These are phyloP conservation scores for Pistacia vera DNA, from an alignment of 345 rosid species.

Conservation along the genomic window DNA sequence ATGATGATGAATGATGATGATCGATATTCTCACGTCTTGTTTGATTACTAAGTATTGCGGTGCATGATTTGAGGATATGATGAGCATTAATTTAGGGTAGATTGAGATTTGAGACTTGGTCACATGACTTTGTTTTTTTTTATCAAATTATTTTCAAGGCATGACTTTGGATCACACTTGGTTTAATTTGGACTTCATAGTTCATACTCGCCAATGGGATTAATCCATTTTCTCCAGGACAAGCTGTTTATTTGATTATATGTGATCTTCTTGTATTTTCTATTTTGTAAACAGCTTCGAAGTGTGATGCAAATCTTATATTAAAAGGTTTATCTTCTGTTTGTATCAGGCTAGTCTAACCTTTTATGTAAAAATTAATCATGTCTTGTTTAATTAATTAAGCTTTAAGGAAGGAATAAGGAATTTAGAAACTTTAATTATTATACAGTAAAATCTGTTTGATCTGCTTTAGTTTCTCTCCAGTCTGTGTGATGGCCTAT, in stretches of 20 bases:
- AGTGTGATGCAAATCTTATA: background rate
- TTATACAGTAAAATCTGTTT: no score
- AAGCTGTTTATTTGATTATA: background rate
- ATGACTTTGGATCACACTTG: background rate
- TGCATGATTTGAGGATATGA: background rate
- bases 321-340: background rate
- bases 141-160: background rate
- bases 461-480: no score
- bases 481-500: no score
- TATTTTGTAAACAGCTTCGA: background rate
- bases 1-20: background rate
- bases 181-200: background rate
- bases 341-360: background rate
- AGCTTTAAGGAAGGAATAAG: no score
- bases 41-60: background rate
- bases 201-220: background rate
- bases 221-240: background rate
- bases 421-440: no score
- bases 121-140: background rate
- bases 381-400: background rate
- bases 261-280: background rate
- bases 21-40: background rate
- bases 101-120: background rate
- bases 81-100: constrained; percentile 9
- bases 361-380: background rate